A percentile compares a stretch with the other conserved stretches of the same genome.
phyloP scores from a whole-genome alignment of 495 filamentous ascomycete genomes.

The Lophiostoma macrostomum region DNA sequence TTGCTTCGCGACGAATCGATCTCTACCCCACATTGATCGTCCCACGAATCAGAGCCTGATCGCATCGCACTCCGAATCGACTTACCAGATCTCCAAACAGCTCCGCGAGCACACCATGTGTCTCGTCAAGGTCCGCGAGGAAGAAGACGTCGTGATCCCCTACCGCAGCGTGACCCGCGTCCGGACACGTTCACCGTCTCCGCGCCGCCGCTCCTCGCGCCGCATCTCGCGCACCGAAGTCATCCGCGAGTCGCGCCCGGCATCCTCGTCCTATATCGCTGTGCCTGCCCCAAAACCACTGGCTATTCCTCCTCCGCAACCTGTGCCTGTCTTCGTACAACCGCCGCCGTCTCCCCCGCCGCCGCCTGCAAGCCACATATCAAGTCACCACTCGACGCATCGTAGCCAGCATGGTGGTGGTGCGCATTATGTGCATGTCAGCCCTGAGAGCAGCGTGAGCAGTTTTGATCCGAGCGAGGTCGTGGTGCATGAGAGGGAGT shows the following conservation, averaged over 20 bases:
- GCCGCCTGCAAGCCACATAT: conserved; percentile 9
- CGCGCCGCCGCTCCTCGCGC: conserved; percentile 18
- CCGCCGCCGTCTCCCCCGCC: conserved; percentile 29
- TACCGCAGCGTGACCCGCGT: conserved; percentile 23
- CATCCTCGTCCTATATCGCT: conserved; percentile 20
- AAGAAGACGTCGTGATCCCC: conserved; percentile 37
- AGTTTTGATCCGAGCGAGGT: conserved; percentile 28
- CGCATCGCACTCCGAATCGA: too few species aligned
- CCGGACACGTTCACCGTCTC: conserved; percentile 16
- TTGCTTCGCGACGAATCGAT: not conserved
- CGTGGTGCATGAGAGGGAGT: conserved; percentile 36
- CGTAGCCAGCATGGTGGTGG: too few species aligned
- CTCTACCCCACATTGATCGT: conserved; percentile 11
- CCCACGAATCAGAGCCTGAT: conserved; percentile 26
- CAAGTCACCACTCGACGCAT: conserved; percentile 15
- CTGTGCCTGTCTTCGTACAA: conserved; percentile 34
- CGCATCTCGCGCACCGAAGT: conserved; percentile 27
- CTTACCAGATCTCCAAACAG: too few species aligned
- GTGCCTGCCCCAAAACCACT: conserved; percentile 12
- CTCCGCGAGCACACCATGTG: conserved; percentile 34
- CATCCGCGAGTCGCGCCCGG: conserved; percentile 35
- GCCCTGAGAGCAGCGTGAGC: conserved; percentile 29
- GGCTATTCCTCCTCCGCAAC: conserved; percentile 33
- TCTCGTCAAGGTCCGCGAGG: conserved; percentile 40
- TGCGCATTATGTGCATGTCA: conserved; percentile 41